Evolutionary conservation across 345 rosid species (phyloP), one percentile per base, ranked within the genome.

Genomic region (Turnera subulata): DNA sequence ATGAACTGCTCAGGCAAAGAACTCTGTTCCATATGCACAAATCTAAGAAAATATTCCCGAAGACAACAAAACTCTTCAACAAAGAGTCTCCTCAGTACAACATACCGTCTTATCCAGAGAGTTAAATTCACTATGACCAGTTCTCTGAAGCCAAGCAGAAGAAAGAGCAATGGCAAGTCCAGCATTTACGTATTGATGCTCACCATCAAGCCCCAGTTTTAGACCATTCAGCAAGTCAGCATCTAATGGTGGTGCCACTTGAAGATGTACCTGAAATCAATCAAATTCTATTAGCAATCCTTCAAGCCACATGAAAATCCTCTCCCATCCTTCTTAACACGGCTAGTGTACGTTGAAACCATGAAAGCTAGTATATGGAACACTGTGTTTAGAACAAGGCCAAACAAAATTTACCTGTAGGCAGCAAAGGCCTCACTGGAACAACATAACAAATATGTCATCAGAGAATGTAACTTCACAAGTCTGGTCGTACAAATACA

Each of bases 171-270:
- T 64, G 15, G 97, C 97, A 63, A 90, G 89, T 67, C 96, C 84
- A 63, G 99, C 97, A 78, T 93, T 93, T 35, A 77, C 22, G 69
- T 79, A 89, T 56, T 89, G 99, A 73, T 93, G 99, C 68, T 89
- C 97, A 42, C 97, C 97, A 68, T 79, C 92, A 68, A 93, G 96
- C 57, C 85, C 83, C 64, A 93, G 94, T 68, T 84, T 85, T 66
- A 70, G 77, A 56, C 85, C 92, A 64, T 76, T 82, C 47, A 87
- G 70, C 68, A 79, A 79, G 65, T 66, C 69, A 38, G 62, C 65
- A 59, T 86, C 86, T 64, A 93, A 69, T 40, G 96, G 92, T 16
- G 56, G 72, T 50, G 71, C 81, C 53, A 90, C 81, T 71, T 74
- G 72, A 55, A 93, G 97, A 63, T 71, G 67, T 65, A 90, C 91